These are phyloP conservation scores for Debaryomyces subglobosus DNA, from an alignment of 1,139 yeast species.

Conservation along the genomic window DNA sequence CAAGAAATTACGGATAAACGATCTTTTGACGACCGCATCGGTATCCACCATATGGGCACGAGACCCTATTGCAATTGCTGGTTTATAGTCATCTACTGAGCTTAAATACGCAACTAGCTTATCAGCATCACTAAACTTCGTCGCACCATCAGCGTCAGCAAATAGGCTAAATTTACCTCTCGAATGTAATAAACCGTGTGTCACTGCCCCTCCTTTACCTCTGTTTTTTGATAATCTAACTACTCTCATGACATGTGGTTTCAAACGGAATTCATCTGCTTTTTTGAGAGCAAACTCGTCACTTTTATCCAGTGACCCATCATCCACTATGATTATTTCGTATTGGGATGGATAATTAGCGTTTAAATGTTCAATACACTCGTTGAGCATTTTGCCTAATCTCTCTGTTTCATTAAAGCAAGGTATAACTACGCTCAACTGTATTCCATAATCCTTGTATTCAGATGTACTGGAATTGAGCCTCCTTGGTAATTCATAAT, in stretches of 20 bases:
- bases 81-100: constrained; percentile 25
- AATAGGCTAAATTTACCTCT: constrained; percentile 77
- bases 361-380: constrained; percentile 63
- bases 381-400: constrained; percentile 74
- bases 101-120: constrained; percentile 52
- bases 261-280: constrained; percentile 54
- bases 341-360: constrained; percentile 39
- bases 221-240: constrained; percentile 71
- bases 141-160: constrained; percentile 99
- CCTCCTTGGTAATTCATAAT: constrained; percentile 33
- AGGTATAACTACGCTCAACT: constrained; percentile 81
- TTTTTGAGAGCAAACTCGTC: constrained; percentile 68
- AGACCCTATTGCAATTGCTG: constrained; percentile 84
- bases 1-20: constrained; percentile 82
- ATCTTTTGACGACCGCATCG: constrained; percentile 93
- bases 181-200: constrained; percentile 83
- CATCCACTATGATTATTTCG: constrained; percentile 89
- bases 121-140: constrained; percentile 70
- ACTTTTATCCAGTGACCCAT: constrained; percentile 87
- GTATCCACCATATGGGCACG: constrained; percentile 97
- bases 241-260: constrained; percentile 68
- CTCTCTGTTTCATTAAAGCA: constrained; percentile 86
- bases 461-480: constrained; percentile 31
- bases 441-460: constrained; percentile 36
- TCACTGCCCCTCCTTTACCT: constrained; percentile 98